phyloP scores from a whole-genome alignment of 2,329 filamentous ascomycete species.

The Scedosporium boydii region DNA sequence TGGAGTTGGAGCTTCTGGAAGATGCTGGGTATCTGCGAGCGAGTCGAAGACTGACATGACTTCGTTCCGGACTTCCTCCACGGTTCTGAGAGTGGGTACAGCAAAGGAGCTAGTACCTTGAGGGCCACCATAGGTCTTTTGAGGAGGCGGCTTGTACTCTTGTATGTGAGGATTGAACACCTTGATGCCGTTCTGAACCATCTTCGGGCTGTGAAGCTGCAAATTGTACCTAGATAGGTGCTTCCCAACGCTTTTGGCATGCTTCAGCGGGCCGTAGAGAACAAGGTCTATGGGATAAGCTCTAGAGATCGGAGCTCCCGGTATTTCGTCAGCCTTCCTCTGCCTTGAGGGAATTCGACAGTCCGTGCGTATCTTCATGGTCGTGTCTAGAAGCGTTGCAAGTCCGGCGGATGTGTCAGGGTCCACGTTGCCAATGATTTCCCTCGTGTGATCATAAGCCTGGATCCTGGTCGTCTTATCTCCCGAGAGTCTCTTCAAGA shows the following conservation, averaged over 20 bases:
- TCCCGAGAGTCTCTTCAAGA: conserved; percentile 50
- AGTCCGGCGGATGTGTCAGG: conserved; percentile 56
- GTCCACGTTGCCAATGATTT: conserved; percentile 70
- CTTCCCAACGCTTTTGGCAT: conserved; percentile 55
- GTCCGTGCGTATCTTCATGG: conserved; percentile 57
- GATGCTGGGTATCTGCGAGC: conserved; percentile 62
- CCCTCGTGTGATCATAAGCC: conserved; percentile 61
- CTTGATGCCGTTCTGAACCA: conserved; percentile 57
- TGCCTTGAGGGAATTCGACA: conserved; percentile 61
- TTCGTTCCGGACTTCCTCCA: conserved; percentile 79
- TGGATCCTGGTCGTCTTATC: conserved; percentile 53
- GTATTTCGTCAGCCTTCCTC: conserved; percentile 52
- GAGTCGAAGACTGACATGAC: conserved; percentile 83
- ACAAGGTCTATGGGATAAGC: conserved; percentile 60
- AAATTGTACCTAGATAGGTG: conserved; percentile 55
- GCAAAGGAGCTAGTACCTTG: conserved; percentile 11
- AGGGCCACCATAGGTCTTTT: conserved; percentile 22
- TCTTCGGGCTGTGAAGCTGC: conserved; percentile 56
- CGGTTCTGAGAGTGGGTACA: conserved; percentile 45
- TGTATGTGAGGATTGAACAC: conserved; percentile 68
- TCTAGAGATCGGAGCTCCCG: conserved; percentile 52
- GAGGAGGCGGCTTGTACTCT: conserved; percentile 32
- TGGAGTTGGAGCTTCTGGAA: conserved; percentile 64
- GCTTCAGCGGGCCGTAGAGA: conserved; percentile 66
- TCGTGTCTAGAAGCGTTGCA: conserved; percentile 62